Evolutionary conservation across 768 basidiomycete genomes (phyloP).

Genomic region (Lentinula aciculospora): DNA sequence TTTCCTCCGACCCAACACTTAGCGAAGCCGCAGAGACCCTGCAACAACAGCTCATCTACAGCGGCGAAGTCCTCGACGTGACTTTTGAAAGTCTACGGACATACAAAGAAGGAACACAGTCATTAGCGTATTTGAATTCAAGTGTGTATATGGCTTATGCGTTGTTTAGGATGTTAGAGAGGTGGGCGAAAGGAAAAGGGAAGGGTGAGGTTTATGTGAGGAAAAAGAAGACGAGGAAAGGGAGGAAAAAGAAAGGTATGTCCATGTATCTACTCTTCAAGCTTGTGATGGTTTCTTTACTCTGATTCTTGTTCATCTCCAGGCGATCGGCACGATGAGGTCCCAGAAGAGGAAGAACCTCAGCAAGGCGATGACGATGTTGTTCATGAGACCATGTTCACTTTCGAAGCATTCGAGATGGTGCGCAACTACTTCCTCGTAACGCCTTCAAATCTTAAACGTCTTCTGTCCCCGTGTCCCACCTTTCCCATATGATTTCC

Average conservation of each 20-base stretch:
- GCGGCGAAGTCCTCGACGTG: conserved; percentile 89
- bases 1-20: conserved; percentile 40
- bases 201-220: conserved; percentile 66
- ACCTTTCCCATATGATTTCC: too few species aligned
- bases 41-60: conserved; percentile 90
- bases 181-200: conserved; percentile 66
- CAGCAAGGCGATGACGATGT: conserved; percentile 60
- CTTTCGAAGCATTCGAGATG: conserved; percentile 87
- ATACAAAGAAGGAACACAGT: conserved; percentile 80
- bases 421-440: conserved; percentile 54
- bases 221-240: conserved; percentile 50
- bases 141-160: conserved; percentile 81
- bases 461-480: too few species aligned
- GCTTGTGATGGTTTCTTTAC: conserved; percentile 17
- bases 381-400: conserved; percentile 82
- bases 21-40: conserved; percentile 75
- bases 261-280: conserved; percentile 7
- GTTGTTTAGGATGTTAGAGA: conserved; percentile 85
- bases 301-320: conserved; percentile 8
- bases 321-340: conserved; percentile 48
- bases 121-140: conserved; percentile 78
- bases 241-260: conserved; percentile 29
- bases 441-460: too few species aligned
- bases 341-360: conserved; percentile 67
- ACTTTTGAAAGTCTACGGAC: conserved; percentile 69